Evolutionary conservation across 1,284 basidiomycete species (phyloP), one percentile per base, ranked within the genome.

Genomic region (Golubevia pallescens): DNA sequence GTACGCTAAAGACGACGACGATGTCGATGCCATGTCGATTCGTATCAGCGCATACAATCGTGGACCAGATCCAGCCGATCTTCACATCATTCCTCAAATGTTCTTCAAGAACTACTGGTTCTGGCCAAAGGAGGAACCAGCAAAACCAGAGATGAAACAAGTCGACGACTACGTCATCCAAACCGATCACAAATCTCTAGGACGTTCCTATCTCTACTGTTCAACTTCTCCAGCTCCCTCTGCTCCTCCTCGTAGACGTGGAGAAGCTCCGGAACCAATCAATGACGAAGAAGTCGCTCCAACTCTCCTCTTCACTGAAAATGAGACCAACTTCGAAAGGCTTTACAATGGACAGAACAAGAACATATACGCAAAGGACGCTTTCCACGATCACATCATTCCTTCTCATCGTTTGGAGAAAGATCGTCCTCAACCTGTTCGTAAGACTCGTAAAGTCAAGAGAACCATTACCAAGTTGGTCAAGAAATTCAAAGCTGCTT

Each of bases 61-160:
- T 56, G 95, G 96, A 1, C 95, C 95, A 5, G 95, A 98, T 70
- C 89, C 93, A 1, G 95, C 96, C n/a, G 95, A 93, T 57, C 88
- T 99, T 63, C 96, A 98, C 86, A 90, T 99, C 76, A 89, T 99
- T 58, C 96, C 96, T 21, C 95, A 98, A 80, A 88, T 98, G 61
- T 97, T 93, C 91, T 99, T 98, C 88, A 91, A 93, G 34, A 99
- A 99, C 87, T 95, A 93, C 38, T 99, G 96, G 96, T 97, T 94
- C 3, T 99, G 96, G 96, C 89, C 91, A 23, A 88, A 90, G 67
- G 91, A 93, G 68, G 90, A 91, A 70, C 93, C 94, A 4, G 88
- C 90, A 3, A 92, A 88, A 84, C 94, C 95, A 16, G 87, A 86
- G 16, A 87, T 97, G 80, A 75, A 80, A 84, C 88, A 83, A 74